phyloP scores from a whole-genome alignment of 352 stramenopile genomes.

The Pythium angustatum region DNA sequence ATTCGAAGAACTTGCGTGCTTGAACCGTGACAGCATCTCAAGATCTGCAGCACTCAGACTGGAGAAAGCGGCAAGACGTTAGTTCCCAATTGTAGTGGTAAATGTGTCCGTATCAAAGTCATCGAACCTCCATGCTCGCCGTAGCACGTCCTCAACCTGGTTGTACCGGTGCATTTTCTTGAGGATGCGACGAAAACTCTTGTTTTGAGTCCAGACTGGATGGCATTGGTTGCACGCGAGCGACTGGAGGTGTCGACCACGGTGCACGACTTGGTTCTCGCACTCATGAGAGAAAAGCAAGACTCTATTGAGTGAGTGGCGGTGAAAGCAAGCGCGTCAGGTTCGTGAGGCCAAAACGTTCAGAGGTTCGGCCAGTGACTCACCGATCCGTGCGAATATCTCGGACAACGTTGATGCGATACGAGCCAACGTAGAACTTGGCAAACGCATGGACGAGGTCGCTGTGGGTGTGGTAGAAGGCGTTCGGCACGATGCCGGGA shows the following conservation, averaged over 20 bases:
- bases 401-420: slow-evolving; percentile 63
- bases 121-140: slow-evolving; percentile 69
- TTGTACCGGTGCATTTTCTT: slow-evolving; percentile 73
- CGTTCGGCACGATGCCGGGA: slow-evolving; percentile 55
- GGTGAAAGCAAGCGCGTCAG: too few relatives aligned
- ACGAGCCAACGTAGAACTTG: slow-evolving; percentile 65
- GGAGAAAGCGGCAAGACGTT: not conserved
- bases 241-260: slow-evolving; percentile 42
- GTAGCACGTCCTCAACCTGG: slow-evolving; percentile 56
- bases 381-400: slow-evolving; percentile 67
- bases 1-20: slow-evolving; percentile 57
- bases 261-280: slow-evolving; percentile 55
- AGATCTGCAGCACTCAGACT: slow-evolving; percentile 50
- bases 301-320: too few relatives aligned
- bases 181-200: slow-evolving; percentile 68
- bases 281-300: slow-evolving; percentile 75
- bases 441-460: slow-evolving; percentile 63
- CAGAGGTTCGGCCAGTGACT: slow-evolving; percentile 15
- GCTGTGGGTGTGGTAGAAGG: slow-evolving; percentile 50
- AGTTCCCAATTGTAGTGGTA: not conserved
- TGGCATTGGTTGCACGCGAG: slow-evolving; percentile 61
- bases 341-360: too few relatives aligned
- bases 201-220: slow-evolving; percentile 56
- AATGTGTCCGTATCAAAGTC: too few relatives aligned
- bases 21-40: slow-evolving; percentile 56